A percentile compares a stretch with the other conserved stretches of the same genome.
phyloP scores from a whole-genome alignment of 371 early-diverging fungal genomes.

The Actinomortierella wolfii region DNA sequence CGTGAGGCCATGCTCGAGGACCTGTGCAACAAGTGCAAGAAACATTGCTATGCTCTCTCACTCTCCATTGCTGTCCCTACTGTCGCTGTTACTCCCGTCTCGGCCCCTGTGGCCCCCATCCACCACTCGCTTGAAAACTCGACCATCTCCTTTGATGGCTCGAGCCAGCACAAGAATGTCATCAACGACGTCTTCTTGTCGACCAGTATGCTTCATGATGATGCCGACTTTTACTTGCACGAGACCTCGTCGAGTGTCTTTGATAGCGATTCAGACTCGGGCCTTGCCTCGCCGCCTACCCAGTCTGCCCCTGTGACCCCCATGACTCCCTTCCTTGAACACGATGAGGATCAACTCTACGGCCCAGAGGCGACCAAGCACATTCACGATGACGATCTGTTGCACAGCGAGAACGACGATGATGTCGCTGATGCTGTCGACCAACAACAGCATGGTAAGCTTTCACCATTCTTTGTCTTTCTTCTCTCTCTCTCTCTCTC shows the following conservation, averaged over 20 bases:
- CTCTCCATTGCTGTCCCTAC: too few species aligned
- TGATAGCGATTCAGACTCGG: slow-evolving; percentile 46
- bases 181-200: slow-evolving; percentile 48
- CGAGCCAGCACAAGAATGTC: slow-evolving; percentile 40
- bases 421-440: too few species aligned
- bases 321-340: slow-evolving; percentile 46
- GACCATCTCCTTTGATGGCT: slow-evolving; percentile 34
- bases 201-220: slow-evolving; percentile 44
- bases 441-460: too few species aligned
- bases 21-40: slow-evolving; percentile 5
- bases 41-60: slow-evolving; percentile 28
- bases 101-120: slow-evolving; percentile 37
- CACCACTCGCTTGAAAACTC: slow-evolving; percentile 2
- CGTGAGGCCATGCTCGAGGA: too few species aligned
- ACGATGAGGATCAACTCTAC: slow-evolving; percentile 40
- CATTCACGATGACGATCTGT: too few species aligned
- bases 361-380: slow-evolving; percentile 14
- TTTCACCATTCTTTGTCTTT: background rate
- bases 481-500: background rate
- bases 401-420: too few species aligned
- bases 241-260: slow-evolving; percentile 36
- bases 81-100: background rate
- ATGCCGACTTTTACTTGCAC: slow-evolving; percentile 34
- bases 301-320: slow-evolving; percentile 45
- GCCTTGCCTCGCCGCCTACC: slow-evolving; percentile 34